Base-by-base conservation (phyloP, 2,329 filamentous ascomycete genomes). In the Fusarium drepaniforme region DNA sequence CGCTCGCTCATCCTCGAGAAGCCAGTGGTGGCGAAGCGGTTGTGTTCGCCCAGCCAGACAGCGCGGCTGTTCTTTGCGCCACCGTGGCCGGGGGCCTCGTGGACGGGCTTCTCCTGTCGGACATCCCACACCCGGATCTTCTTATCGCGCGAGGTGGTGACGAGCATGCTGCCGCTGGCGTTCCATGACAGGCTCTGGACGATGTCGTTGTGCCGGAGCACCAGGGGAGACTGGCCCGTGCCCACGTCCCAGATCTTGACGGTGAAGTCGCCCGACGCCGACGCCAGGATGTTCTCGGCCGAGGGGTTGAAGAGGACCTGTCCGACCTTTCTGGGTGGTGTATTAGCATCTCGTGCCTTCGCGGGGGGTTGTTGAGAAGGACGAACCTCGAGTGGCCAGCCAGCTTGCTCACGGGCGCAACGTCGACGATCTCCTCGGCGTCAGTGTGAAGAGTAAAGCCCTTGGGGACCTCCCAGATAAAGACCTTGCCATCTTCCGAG, bases 1-100 rank as follows among this genome's bases (percentile, higher is more conserved):
- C 97, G 92, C 86, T 99, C 97, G 83, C 97, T 98, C 97, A 98
- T 98, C 82, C 93, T 94, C 61, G 96, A 98, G 89, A 99, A 99
- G 75, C 97, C 97, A 8, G 97, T 98, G 3, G 97, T 98, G 64
- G 94, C 97, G 80, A 99, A 93, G 75, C 96, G 92, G 86, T 98
- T 97, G 81, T 97, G 95, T 85, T 98, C 97, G 81, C 96, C 97
- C 89, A 99, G 90, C 97, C 97, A 99, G 16, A 98, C 96, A 35
- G 93, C 93, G 82, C 97, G 93, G 85, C 96, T 98, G 88, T 97
- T 98, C 90, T 99, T 99, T 77, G 97, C 97, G 67, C 97, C 97
- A 35, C 92, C 90, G 83, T 99, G 97, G 72, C 97, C 97, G 7
- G 91, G 86, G 16, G 93, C 91, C 82, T 98, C 96, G 80, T 97